These are phyloP conservation scores for Akanthomyces muscarius DNA, from an alignment of 2,329 filamentous ascomycete species.

Conservation along the genomic window DNA sequence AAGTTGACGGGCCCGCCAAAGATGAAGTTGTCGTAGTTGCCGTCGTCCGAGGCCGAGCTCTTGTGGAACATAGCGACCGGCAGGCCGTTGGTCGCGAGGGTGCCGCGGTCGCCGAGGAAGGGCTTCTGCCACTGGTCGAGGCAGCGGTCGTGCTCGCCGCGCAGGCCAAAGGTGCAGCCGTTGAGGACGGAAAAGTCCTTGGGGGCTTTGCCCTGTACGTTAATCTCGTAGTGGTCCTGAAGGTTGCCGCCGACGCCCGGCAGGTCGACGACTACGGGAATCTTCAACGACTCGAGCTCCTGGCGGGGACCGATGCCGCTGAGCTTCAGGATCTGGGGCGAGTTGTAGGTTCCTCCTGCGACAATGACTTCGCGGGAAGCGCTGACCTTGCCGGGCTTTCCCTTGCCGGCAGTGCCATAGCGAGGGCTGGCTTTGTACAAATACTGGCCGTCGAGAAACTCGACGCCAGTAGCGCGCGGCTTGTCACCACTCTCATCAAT, in stretches of 20 bases:
- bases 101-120: constrained; percentile 27
- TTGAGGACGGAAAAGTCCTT: constrained; percentile 27
- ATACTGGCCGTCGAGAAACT: constrained; percentile 43
- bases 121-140: constrained; percentile 32
- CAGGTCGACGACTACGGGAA: constrained; percentile 46
- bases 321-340: constrained; percentile 50
- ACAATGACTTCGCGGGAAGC: constrained; percentile 47
- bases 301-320: constrained; percentile 43
- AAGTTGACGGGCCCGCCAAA: constrained; percentile 54
- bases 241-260: constrained; percentile 59
- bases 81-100: constrained; percentile 46
- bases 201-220: constrained; percentile 32
- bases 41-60: constrained; percentile 32
- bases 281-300: constrained; percentile 36
- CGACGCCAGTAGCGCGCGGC: constrained; percentile 45
- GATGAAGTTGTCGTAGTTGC: constrained; percentile 49
- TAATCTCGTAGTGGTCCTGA: constrained; percentile 50
- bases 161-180: constrained; percentile 30
- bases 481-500: constrained; percentile 36
- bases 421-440: constrained; percentile 45
- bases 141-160: constrained; percentile 33
- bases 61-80: constrained; percentile 43
- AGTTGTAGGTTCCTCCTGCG: constrained; percentile 49
- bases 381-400: constrained; percentile 29
- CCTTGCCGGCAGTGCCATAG: constrained; percentile 26